These are phyloP conservation scores for Meyerozyma smithsonii DNA, from an alignment of 1,139 yeast species.

Conservation along the genomic window DNA sequence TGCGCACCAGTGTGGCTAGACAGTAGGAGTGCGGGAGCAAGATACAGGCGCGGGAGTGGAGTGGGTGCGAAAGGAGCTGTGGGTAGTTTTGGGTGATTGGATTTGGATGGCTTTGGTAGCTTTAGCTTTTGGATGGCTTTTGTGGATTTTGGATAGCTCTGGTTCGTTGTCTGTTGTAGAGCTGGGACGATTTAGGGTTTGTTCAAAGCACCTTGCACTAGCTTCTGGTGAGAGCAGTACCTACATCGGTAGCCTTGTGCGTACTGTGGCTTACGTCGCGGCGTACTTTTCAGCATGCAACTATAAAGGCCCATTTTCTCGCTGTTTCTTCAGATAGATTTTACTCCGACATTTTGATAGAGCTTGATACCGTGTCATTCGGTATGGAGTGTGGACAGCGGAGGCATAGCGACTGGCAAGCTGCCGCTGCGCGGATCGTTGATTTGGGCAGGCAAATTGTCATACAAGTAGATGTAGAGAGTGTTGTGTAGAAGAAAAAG, in stretches of 20 bases:
- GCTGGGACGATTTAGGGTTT: too few species aligned
- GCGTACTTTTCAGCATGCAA: slow-evolving; percentile 5
- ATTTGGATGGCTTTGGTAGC: too few species aligned
- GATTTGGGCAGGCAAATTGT: background rate
- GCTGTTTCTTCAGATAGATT: slow-evolving; percentile 8
- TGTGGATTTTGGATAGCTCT: too few species aligned
- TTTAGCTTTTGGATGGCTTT: too few species aligned
- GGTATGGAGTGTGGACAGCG: slow-evolving; percentile 68
- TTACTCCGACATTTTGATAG: slow-evolving; percentile 55
- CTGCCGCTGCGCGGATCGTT: background rate
- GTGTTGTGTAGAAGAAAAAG: background rate
- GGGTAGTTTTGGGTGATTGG: too few species aligned
- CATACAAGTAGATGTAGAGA: too few species aligned
- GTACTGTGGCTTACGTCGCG: background rate
- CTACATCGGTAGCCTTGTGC: too few species aligned
- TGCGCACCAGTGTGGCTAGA: background rate
- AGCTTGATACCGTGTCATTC: slow-evolving; percentile 46
- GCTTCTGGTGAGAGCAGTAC: background rate
- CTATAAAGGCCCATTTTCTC: background rate
- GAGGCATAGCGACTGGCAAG: slow-evolving; percentile 41
- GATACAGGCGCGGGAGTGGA: too few species aligned
- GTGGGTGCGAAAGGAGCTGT: background rate
- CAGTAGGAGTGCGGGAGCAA: background rate
- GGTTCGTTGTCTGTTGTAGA: too few species aligned
- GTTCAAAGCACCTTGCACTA: background rate